Percentiles rank a stretch among this genome's conserved stretches.
Evolutionary conservation across 768 basidiomycete genomes (phyloP).

Genomic region (Calvatia gigantea): DNA sequence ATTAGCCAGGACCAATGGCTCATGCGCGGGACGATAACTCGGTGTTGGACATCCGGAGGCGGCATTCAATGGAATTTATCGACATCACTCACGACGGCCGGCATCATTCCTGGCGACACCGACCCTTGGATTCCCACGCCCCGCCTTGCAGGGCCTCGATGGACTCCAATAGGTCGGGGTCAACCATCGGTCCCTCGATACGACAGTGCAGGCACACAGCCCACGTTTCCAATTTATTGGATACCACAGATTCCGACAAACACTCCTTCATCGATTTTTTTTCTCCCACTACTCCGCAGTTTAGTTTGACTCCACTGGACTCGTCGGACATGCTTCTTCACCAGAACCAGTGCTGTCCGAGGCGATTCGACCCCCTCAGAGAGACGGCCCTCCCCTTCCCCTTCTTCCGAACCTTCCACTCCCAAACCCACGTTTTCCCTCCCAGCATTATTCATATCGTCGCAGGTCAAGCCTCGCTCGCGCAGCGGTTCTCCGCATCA

Average conservation of each 20-base stretch:
- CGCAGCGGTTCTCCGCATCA: conserved; percentile 15
- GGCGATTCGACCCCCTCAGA: conserved; percentile 19
- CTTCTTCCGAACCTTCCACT: conserved; percentile 42
- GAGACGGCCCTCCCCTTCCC: conserved; percentile 26
- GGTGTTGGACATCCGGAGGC: conserved; percentile 22
- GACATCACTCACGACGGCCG: conserved; percentile 7
- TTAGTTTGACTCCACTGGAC: background rate
- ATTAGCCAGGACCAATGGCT: background rate
- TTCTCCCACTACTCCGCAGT: conserved; percentile 19
- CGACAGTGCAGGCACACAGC: background rate
- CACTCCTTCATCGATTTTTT: conserved; percentile 33
- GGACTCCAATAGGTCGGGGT: conserved; percentile 24
- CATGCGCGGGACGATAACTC: background rate
- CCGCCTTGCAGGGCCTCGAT: conserved; percentile 20
- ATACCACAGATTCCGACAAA: conserved; percentile 20
- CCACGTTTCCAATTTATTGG: conserved; percentile 25
- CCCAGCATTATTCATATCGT: conserved; percentile 19
- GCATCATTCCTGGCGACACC: conserved; percentile 19
- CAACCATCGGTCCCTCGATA: conserved; percentile 25
- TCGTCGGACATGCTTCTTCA: conserved; percentile 10
- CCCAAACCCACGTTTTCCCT: conserved; percentile 46
- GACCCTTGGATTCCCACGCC: conserved; percentile 33
- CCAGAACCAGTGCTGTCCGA: conserved; percentile 21
- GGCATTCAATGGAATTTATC: background rate
- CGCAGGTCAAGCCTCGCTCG: conserved; percentile 19